Evolutionary conservation across 805 yeast genomes (phyloP).

Genomic region (Starmera quercuum): DNA sequence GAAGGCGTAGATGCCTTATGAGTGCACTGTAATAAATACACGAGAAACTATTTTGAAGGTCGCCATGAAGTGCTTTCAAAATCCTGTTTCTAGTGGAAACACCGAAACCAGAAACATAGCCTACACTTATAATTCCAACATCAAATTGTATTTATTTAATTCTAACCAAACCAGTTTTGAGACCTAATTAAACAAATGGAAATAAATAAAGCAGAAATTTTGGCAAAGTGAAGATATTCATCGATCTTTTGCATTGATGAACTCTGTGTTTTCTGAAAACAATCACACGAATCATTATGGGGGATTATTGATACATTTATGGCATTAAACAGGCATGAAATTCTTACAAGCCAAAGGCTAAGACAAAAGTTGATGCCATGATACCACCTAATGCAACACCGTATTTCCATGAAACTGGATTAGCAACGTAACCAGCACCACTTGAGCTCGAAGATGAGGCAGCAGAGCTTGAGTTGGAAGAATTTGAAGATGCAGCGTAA

Average conservation of each 20-base stretch:
- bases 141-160: not conserved
- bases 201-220: too few species aligned
- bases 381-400: conserved; percentile 31
- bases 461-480: conserved; percentile 9
- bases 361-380: conserved; percentile 28
- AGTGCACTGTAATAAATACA: too few species aligned
- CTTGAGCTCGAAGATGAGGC: conserved; percentile 10
- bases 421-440: conserved; percentile 24
- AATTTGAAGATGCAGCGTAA: conserved; percentile 13
- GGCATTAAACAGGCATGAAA: not conserved
- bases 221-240: not conserved
- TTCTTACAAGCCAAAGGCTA: conserved; percentile 23
- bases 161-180: not conserved
- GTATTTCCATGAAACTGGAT: conserved; percentile 30
- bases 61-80: too few species aligned
- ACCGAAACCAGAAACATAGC: too few species aligned
- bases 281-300: not conserved
- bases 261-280: not conserved
- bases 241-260: not conserved
- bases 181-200: not conserved
- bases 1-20: too few species aligned
- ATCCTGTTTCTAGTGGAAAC: too few species aligned
- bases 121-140: too few species aligned
- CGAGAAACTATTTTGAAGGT: too few species aligned
- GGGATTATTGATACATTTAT: too few species aligned